Base-by-base conservation (phyloP, 495 filamentous ascomycete genomes). In the Xylaria castorea region DNA sequence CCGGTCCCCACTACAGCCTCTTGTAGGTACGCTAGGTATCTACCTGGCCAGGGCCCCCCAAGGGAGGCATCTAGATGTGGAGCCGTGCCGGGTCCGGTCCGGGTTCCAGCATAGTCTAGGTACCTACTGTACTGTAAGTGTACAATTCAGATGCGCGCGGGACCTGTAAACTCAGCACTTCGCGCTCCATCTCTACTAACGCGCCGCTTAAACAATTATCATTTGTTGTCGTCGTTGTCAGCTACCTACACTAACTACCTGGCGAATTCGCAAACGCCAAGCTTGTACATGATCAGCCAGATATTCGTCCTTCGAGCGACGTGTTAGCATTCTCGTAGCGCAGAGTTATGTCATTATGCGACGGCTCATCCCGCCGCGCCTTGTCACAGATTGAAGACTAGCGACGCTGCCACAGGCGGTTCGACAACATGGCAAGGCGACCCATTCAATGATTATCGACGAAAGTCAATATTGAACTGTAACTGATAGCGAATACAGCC, bases 401-500 rank as follows among this genome's bases (percentile, higher is more conserved):
- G 51, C 50, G 16, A 40, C 51, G 50, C 40, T 51, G 38, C 51
- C 44, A 77, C 65, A 63, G 63, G 55, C 60, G 66, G 51, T 68
- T 57, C 55, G 36, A 71, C 66, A 77, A 71, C 14, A 77, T 77
- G 77, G 76, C 73, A 74, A 74, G 73, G 27, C 51, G 18, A 51
- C 51, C 70, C 55, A 83, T 79, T 82, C 66, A 84, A 27, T 27
- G 27, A 30, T 38, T 63, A 16, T 32, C 34, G 8, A 44, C 53
- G 27, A 58, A 11, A 62, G 7, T 25, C 30, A 36, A 61, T 1
- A 6, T 63, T 72, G 32, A 44, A 32, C 34, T 44, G 20, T 44
- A 48, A 1, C 58, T 74, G 32, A 76, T 30, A 11, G 22, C 14
- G 22, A 14, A 42, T 55, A 9, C 58, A 85, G 90, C 85, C 90